Base-by-base conservation (phyloP, 306 rosid genomes). In the Rosa rugosa region DNA sequence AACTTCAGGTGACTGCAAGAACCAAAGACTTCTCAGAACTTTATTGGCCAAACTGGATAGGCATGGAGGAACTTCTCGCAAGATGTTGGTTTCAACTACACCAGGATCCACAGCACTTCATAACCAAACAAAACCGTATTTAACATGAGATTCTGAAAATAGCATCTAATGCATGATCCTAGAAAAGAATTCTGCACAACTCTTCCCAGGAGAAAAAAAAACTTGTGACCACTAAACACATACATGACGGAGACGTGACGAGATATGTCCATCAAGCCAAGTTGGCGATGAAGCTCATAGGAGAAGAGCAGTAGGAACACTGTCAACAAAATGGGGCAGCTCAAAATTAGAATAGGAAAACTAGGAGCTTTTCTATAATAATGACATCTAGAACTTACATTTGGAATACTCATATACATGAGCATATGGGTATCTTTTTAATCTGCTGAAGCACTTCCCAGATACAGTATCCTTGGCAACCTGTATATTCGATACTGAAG, bases 61-160 rank as follows among this genome's bases (percentile, higher is more conserved):
- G 75, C 56, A 63, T 23, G 85, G 50, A 47, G 98, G 96, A 82
- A 95, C 79, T 87, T 92, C 97, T 78, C 92, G 86, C 94, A 91
- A 89, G 75, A 92, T 88, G 81, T 85, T 90, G 69, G 91, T 92
- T 80, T 91, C 76, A 78, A 89, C 99, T 22, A 36, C 81, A 86
- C 99, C 96, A 80, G 99, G 99, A 85, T 92, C 98, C 31, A 81
- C 93, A 67, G 83, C 88, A 81, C 99, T 92, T 78, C 23, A 77
- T 83, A 72, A 83, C 75, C 62, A 82, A 71, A 77, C 44, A 25
- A 83, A 46, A 82, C 54, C 17, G 34, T 27, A 10, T 57, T 54
- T 42, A 60, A 75, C 23, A 56, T 56, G 23, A 73, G 41, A 62
- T 38, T 13, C 40, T 6, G 23, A 41, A 41, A 9, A 17, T 11